Evolutionary conservation across 73 alveolate species (phyloP).

Genomic region (Paramecium biaurelia): DNA sequence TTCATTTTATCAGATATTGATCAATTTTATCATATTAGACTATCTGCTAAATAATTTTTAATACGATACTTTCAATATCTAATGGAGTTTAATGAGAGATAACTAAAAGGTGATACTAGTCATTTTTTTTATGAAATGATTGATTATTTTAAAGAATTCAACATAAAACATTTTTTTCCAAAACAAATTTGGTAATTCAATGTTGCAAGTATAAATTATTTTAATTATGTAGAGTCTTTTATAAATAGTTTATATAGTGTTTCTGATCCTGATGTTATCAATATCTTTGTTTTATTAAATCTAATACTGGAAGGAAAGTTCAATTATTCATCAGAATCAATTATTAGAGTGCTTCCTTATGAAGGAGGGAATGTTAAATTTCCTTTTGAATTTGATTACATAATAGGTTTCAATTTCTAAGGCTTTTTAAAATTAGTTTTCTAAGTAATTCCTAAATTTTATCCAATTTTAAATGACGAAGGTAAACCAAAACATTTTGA

Average conservation of each 20-base stretch:
- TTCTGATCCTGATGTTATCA: background rate
- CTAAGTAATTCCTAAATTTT: background rate
- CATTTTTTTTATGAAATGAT: background rate
- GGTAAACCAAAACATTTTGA: background rate
- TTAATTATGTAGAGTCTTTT: background rate
- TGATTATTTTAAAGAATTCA: background rate
- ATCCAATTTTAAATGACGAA: background rate
- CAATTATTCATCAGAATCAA: background rate
- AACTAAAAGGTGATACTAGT: background rate
- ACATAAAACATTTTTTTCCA: background rate
- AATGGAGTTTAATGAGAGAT: background rate
- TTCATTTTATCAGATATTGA: background rate
- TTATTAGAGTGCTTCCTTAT: background rate
- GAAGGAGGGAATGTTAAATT: background rate
- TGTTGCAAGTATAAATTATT: background rate
- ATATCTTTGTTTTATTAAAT: background rate
- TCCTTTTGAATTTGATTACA: background rate
- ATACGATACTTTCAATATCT: background rate
- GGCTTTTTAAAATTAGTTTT: background rate
- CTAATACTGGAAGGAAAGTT: background rate
- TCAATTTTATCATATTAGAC: background rate
- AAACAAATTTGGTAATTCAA: background rate
- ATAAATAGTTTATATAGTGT: background rate
- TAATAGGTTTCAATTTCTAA: background rate
- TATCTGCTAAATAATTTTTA: background rate